A percentile compares a stretch with the other conserved stretches of the same genome.
phyloP scores from a whole-genome alignment of 768 basidiomycete species.

The Udeniomyces megalosporus region DNA sequence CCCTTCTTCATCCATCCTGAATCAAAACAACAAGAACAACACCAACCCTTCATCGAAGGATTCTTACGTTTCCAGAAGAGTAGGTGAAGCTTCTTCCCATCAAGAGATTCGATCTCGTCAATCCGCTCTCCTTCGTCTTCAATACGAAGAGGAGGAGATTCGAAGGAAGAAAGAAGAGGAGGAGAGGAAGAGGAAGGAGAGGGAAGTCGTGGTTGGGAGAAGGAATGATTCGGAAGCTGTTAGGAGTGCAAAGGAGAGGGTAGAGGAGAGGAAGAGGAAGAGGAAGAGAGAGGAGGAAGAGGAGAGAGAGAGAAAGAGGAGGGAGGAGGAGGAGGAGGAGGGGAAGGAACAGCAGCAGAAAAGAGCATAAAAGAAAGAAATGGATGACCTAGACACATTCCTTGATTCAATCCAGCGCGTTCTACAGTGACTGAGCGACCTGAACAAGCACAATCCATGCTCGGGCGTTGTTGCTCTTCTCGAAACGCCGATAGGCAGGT shows the following conservation, averaged over 20 bases:
- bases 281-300: constrained; percentile 41
- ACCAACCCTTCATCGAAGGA: not conserved
- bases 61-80: constrained; percentile 39
- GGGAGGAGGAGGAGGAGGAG: not conserved
- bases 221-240: constrained; percentile 63
- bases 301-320: not conserved
- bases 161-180: constrained; percentile 44
- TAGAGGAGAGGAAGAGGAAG: constrained; percentile 60
- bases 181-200: constrained; percentile 35
- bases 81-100: constrained; percentile 62
- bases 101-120: constrained; percentile 74
- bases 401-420: no score
- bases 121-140: constrained; percentile 54
- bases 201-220: constrained; percentile 34
- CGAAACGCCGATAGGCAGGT: no score
- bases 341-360: no score
- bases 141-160: constrained; percentile 59
- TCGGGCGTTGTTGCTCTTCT: no score
- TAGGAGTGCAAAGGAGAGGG: constrained; percentile 55
- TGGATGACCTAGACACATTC: no score
- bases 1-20: constrained; percentile 35
- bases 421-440: no score
- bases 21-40: constrained; percentile 3
- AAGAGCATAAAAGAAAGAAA: no score
- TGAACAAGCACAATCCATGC: no score